phyloP scores from a whole-genome alignment of 1,284 basidiomycete species.

The Ceratobasidium sp. region DNA sequence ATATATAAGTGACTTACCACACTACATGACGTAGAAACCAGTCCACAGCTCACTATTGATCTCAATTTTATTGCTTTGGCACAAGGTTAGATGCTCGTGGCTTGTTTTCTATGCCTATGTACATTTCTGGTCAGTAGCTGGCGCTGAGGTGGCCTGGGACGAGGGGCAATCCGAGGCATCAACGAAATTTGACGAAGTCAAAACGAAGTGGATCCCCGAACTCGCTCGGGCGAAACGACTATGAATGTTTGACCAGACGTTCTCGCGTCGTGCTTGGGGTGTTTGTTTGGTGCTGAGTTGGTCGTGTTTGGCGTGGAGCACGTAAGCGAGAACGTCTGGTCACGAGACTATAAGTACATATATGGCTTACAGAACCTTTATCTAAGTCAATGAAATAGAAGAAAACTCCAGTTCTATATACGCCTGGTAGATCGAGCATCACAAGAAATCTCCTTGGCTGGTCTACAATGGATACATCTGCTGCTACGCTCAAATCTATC shows the following conservation, averaged over 20 bases:
- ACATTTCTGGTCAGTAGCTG: not conserved
- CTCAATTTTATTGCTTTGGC: not conserved
- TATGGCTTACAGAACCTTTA: too few relatives aligned
- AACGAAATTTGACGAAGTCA: not conserved
- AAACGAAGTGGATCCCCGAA: not conserved
- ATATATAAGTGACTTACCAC: not conserved
- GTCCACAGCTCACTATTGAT: not conserved
- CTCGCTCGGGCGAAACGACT: not conserved
- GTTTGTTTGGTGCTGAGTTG: too few relatives aligned
- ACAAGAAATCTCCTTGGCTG: not conserved
- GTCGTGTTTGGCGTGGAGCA: too few relatives aligned
- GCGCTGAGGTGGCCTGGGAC: not conserved
- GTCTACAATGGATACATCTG: constrained; percentile 23
- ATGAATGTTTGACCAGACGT: not conserved
- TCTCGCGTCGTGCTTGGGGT: too few relatives aligned
- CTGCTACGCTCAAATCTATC: constrained; percentile 21
- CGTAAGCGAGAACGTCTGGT: too few relatives aligned
- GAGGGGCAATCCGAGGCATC: not conserved
- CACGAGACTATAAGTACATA: too few relatives aligned
- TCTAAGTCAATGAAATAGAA: too few relatives aligned
- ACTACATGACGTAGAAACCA: not conserved
- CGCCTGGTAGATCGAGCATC: not conserved
- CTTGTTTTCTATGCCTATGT: not conserved
- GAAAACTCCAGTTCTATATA: too few relatives aligned
- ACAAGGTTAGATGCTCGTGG: not conserved